A percentile compares a stretch with the other conserved stretches of the same genome.
phyloP scores from a whole-genome alignment of 1,139 yeast species.

The Pichia sp. region DNA sequence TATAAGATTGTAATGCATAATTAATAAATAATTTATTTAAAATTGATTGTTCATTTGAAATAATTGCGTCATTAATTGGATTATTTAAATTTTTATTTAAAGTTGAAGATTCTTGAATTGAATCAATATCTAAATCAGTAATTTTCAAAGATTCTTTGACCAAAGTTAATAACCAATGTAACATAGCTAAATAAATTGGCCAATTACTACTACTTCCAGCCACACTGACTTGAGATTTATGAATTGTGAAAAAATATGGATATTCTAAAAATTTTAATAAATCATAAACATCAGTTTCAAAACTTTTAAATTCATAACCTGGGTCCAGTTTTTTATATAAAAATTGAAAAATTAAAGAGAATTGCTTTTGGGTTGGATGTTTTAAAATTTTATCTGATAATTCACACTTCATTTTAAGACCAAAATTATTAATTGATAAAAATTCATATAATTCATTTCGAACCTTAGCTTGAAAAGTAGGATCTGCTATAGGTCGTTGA shows the following conservation, averaged over 20 bases:
- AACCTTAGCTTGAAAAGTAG: slow-evolving; percentile 54
- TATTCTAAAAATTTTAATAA: slow-evolving; percentile 61
- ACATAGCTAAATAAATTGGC: slow-evolving; percentile 77
- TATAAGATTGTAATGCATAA: slow-evolving; percentile 63
- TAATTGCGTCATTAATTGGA: slow-evolving; percentile 19
- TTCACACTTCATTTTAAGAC: slow-evolving; percentile 65
- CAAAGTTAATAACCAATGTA: slow-evolving; percentile 70
- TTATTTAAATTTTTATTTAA: slow-evolving; percentile 16
- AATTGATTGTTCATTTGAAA: slow-evolving; percentile 22
- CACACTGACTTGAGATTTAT: slow-evolving; percentile 80
- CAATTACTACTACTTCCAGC: slow-evolving; percentile 81
- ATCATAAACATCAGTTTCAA: slow-evolving; percentile 71
- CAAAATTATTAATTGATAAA: slow-evolving; percentile 58
- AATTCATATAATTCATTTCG: slow-evolving; percentile 66
- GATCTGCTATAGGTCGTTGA: slow-evolving; percentile 74
- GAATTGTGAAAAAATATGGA: slow-evolving; percentile 75
- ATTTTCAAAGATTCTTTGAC: slow-evolving; percentile 30
- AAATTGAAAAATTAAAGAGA: slow-evolving; percentile 72
- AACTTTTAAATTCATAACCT: slow-evolving; percentile 58
- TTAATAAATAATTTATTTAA: slow-evolving; percentile 40
- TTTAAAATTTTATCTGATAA: slow-evolving; percentile 58
- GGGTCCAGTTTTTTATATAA: slow-evolving; percentile 75
- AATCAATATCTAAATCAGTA: slow-evolving; percentile 37
- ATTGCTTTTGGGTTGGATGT: slow-evolving; percentile 85
- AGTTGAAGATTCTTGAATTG: slow-evolving; percentile 18